Conservation (phyloP, 306 rosid species). For the Cicer pinnatifidum region DNA sequence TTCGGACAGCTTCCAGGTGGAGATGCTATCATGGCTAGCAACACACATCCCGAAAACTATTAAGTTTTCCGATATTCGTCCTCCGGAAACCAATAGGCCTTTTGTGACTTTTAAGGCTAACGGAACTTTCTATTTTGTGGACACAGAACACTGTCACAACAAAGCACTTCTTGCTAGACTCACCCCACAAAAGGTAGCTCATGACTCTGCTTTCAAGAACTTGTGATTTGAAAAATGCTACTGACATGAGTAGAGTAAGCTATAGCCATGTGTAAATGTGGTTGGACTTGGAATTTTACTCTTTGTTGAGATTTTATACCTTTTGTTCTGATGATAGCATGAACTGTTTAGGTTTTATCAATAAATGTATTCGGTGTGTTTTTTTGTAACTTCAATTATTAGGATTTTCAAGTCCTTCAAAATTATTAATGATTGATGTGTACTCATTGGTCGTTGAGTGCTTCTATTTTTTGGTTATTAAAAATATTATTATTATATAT, state of each 20-base stretch:
- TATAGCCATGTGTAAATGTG: constrained; percentile 27
- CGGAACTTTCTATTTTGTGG: constrained; percentile 74
- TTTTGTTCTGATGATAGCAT: constrained; percentile 43
- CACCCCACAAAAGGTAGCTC: constrained; percentile 61
- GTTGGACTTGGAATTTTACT: constrained; percentile 40
- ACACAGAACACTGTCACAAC: constrained; percentile 77
- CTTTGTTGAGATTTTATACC: constrained; percentile 2
- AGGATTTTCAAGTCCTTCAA: neutral
- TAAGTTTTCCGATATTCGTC: constrained; percentile 78
- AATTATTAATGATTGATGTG: neutral
- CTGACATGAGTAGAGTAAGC: neutral
- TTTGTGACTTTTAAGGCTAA: constrained; percentile 85
- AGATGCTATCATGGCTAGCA: constrained; percentile 86
- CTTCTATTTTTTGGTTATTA: neutral
- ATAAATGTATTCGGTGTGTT: constrained; percentile 34
- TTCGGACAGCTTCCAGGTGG: constrained; percentile 83
- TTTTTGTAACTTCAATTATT: constrained; percentile 24
- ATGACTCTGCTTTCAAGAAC: constrained; percentile 65
- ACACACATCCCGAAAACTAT: constrained; percentile 56
- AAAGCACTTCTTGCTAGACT: constrained; percentile 82
- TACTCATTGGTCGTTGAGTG: neutral
- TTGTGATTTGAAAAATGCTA: constrained; percentile 53
- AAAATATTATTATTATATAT: neutral
- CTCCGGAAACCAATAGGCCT: constrained; percentile 76
- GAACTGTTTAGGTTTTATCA: constrained; percentile 27